These are phyloP conservation scores for Aspergillus bridgeri DNA, from an alignment of 495 filamentous ascomycete genomes.

Conservation along the genomic window DNA sequence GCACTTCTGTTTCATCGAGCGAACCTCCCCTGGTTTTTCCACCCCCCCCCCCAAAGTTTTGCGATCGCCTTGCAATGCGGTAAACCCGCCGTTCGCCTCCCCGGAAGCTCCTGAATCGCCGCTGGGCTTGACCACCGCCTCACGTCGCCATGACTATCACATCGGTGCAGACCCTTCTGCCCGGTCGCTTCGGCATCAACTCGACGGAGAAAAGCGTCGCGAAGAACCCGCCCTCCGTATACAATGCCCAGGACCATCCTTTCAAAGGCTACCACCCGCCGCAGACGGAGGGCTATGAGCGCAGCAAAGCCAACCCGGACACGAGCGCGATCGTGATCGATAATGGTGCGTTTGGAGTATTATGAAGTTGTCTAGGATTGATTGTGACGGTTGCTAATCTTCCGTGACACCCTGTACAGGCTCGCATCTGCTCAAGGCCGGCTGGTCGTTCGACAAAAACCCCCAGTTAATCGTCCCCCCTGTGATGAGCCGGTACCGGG, in stretches of 20 bases:
- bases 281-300: constrained; percentile 63
- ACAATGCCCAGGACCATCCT: constrained; percentile 64
- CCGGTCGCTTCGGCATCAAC: constrained; percentile 30
- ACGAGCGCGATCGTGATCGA: constrained; percentile 90
- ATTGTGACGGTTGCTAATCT: constrained; percentile 7
- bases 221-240: constrained; percentile 50
- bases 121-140: constrained; percentile 21
- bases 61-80: constrained; percentile 32
- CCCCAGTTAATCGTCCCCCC: constrained; percentile 80
- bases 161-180: constrained; percentile 39
- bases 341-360: constrained; percentile 64
- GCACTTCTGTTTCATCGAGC: neutral
- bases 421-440: constrained; percentile 82
- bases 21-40: neutral
- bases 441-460: constrained; percentile 84
- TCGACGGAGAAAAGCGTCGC: constrained; percentile 33
- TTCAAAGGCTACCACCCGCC: constrained; percentile 71
- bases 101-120: constrained; percentile 30
- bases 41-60: neutral
- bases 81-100: constrained; percentile 15
- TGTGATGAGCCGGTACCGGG: constrained; percentile 88
- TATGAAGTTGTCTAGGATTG: neutral
- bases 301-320: constrained; percentile 52
- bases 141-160: constrained; percentile 48
- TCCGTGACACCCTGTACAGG: constrained; percentile 49